Conservation (phyloP, 441 rosid genomes). For the Brassica hybrid region DNA sequence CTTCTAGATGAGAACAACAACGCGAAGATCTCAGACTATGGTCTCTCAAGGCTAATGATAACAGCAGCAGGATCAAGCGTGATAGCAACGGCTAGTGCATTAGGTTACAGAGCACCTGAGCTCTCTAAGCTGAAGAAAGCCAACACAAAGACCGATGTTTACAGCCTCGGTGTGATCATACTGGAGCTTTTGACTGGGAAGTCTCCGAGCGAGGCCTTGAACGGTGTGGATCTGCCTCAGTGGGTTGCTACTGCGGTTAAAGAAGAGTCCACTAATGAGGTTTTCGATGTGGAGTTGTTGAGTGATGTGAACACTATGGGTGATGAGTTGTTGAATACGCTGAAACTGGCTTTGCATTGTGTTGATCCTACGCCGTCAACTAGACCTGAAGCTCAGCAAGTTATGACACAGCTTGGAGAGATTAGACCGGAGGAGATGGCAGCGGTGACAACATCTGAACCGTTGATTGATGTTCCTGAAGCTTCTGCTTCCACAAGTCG, state of each 20-base stretch:
- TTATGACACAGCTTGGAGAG: constrained; percentile 72
- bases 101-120: constrained; percentile 90
- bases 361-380: constrained; percentile 87
- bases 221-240: constrained; percentile 83
- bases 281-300: constrained; percentile 82
- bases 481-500: constrained; percentile 44
- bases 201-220: constrained; percentile 78
- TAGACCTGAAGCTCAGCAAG: constrained; percentile 75
- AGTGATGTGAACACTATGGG: constrained; percentile 68
- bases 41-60: constrained; percentile 80
- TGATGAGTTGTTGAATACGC: constrained; percentile 78
- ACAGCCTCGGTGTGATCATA: constrained; percentile 85
- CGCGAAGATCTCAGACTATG: constrained; percentile 75
- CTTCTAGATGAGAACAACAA: constrained; percentile 67
- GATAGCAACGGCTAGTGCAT: constrained; percentile 78
- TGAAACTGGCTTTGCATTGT: constrained; percentile 85
- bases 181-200: constrained; percentile 88
- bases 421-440: constrained; percentile 56
- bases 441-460: constrained; percentile 45
- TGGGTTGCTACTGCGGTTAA: constrained; percentile 95
- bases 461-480: constrained; percentile 44
- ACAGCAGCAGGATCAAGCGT: constrained; percentile 59
- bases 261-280: constrained; percentile 91
- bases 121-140: constrained; percentile 85
- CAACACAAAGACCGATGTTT: constrained; percentile 77